phyloP scores from a whole-genome alignment of 2,329 filamentous ascomycete species.

The Venturia pyrina region DNA sequence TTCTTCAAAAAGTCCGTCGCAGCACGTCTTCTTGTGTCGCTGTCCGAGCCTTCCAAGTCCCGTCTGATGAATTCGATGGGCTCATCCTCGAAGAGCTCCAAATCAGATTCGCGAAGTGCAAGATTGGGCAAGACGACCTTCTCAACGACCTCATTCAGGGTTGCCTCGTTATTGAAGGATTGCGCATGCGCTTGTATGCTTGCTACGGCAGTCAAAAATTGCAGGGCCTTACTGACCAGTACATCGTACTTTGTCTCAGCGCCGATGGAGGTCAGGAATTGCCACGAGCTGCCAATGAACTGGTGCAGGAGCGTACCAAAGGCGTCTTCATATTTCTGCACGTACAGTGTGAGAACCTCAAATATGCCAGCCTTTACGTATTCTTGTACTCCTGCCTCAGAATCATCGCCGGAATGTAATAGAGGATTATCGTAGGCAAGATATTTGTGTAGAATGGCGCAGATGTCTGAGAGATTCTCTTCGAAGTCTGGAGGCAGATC shows the following conservation, averaged over 20 bases:
- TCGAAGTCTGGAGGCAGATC: constrained; percentile 93
- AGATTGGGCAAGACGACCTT: constrained; percentile 95
- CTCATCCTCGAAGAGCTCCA: constrained; percentile 96
- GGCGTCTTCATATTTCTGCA: constrained; percentile 90
- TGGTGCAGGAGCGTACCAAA: constrained; percentile 71
- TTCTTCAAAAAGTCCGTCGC: constrained; percentile 90
- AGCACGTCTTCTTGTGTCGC: constrained; percentile 80
- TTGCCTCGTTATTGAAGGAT: constrained; percentile 73
- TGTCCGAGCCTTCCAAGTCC: constrained; percentile 92
- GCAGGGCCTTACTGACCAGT: constrained; percentile 85
- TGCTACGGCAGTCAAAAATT: constrained; percentile 87
- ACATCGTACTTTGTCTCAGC: constrained; percentile 88
- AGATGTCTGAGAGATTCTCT: constrained; percentile 70
- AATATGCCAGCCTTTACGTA: constrained; percentile 90
- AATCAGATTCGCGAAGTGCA: constrained; percentile 79
- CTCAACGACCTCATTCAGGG: constrained; percentile 79
- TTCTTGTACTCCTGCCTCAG: constrained; percentile 74
- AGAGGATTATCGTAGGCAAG: constrained; percentile 79
- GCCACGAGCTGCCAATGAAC: constrained; percentile 88
- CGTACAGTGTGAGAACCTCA: constrained; percentile 79
- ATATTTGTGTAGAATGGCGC: constrained; percentile 80
- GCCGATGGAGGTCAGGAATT: constrained; percentile 75
- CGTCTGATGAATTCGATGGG: constrained; percentile 96
- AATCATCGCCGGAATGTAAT: constrained; percentile 77
- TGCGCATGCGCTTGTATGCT: constrained; percentile 66